Evolutionary conservation across 2,329 filamentous ascomycete genomes (phyloP).

Genomic region (Colletotrichum spaethianum): DNA sequence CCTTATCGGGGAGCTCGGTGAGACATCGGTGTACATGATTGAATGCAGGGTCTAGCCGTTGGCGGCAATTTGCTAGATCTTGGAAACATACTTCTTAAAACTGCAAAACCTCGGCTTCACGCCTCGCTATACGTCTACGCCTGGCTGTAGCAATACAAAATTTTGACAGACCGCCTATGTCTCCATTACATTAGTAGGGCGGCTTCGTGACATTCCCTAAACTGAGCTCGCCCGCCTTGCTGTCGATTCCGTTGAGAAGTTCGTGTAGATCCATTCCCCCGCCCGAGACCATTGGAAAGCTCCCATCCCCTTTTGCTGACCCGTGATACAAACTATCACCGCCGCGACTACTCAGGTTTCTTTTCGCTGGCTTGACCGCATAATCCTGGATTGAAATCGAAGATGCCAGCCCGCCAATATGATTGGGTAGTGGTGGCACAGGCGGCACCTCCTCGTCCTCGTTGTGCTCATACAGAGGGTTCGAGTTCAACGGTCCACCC

Average conservation of each 20-base stretch:
- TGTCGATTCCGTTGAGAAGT: slow-evolving; percentile 66
- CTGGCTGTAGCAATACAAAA: slow-evolving; percentile 37
- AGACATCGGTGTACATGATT: slow-evolving; percentile 13
- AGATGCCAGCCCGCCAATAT: slow-evolving; percentile 48
- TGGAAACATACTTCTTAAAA: slow-evolving; percentile 17
- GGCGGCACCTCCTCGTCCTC: slow-evolving; percentile 64
- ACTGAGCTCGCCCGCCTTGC: slow-evolving; percentile 60
- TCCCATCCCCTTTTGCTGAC: slow-evolving; percentile 42
- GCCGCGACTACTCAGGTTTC: slow-evolving; percentile 59
- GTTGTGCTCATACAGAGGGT: slow-evolving; percentile 54
- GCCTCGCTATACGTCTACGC: slow-evolving; percentile 40
- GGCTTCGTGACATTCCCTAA: slow-evolving; percentile 63
- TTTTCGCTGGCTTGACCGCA: slow-evolving; percentile 51
- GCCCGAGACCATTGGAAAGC: slow-evolving; percentile 53
- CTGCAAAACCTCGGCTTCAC: slow-evolving; percentile 33
- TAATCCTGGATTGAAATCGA: slow-evolving; percentile 55
- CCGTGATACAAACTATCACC: slow-evolving; percentile 52
- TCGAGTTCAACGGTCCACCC: slow-evolving; percentile 60
- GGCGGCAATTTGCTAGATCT: slow-evolving; percentile 7
- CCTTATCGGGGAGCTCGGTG: slow-evolving; percentile 19
- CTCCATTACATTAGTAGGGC: slow-evolving; percentile 60
- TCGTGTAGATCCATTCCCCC: slow-evolving; percentile 63
- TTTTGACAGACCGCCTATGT: slow-evolving; percentile 2
- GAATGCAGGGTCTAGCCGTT: neutral
- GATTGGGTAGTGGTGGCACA: slow-evolving; percentile 67